Percentiles rank a stretch among this genome's conserved stretches.
These are phyloP conservation scores for Juncus effusus DNA, from an alignment of 176 grass and related monocot species.

Conservation along the genomic window DNA sequence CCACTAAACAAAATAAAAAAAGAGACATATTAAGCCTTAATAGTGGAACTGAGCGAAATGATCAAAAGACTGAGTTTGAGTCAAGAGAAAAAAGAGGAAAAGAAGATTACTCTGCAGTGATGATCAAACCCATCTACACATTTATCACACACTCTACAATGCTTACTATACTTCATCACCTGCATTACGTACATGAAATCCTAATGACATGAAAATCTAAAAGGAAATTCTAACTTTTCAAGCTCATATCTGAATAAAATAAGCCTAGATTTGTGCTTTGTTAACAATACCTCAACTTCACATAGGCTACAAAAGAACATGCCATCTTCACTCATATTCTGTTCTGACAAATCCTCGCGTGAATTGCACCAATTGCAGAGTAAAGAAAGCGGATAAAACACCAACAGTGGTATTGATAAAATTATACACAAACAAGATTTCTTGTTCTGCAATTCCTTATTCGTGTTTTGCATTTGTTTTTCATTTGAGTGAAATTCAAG, in stretches of 20 bases:
- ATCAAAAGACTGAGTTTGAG: slow-evolving; percentile 17
- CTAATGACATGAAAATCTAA: neutral
- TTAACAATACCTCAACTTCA: slow-evolving; percentile 73
- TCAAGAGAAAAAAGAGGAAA: slow-evolving; percentile 1
- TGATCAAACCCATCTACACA: slow-evolving; percentile 99
- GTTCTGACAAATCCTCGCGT: slow-evolving; percentile 49
- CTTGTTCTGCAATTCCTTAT: slow-evolving; percentile 45
- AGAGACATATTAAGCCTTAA: neutral
- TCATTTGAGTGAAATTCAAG: slow-evolving; percentile 27
- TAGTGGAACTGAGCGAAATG: neutral
- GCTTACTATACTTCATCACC: slow-evolving; percentile 96
- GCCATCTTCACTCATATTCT: slow-evolving; percentile 67
- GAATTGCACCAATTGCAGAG: slow-evolving; percentile 44
- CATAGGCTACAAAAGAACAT: slow-evolving; percentile 97
- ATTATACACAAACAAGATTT: slow-evolving; percentile 38
- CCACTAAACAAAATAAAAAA: slow-evolving; percentile 50
- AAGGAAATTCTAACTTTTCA: slow-evolving; percentile 3
- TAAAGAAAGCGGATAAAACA: slow-evolving; percentile 48
- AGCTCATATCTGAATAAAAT: slow-evolving; percentile 5
- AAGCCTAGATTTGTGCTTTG: slow-evolving; percentile 5
- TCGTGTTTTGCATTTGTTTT: slow-evolving; percentile 34
- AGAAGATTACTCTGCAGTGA: slow-evolving; percentile 76
- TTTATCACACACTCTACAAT: slow-evolving; percentile 97
- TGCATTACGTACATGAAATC: slow-evolving; percentile 25
- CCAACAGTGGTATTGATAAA: slow-evolving; percentile 36